Evolutionary conservation across 2,329 filamentous ascomycete species (phyloP).

Genomic region (Bipolaris zeicola): DNA sequence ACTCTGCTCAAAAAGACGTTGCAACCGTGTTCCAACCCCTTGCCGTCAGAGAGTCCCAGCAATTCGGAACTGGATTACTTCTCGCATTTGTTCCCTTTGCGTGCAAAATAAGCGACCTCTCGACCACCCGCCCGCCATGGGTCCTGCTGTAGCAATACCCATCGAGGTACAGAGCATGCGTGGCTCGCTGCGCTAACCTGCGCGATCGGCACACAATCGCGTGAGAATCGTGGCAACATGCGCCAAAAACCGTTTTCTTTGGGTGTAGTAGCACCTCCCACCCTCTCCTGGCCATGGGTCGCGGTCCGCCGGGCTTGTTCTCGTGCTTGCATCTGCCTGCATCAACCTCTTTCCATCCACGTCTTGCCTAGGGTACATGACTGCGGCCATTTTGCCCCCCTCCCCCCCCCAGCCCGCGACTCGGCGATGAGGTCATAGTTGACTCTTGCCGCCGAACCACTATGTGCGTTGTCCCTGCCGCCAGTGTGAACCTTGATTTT

Average conservation of each 20-base stretch:
- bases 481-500: constrained; percentile 4
- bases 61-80: constrained; percentile 1
- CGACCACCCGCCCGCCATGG: too few species aligned
- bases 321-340: too few species aligned
- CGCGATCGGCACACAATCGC: constrained; percentile 8
- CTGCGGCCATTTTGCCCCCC: neutral
- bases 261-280: too few species aligned
- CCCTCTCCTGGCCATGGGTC: neutral
- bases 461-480: constrained; percentile 4
- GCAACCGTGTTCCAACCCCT: constrained; percentile 8
- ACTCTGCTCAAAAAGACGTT: constrained; percentile 12
- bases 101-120: constrained; percentile 3
- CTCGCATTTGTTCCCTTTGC: neutral
- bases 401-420: neutral
- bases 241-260: constrained; percentile 6
- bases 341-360: too few species aligned
- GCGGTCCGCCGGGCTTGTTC: too few species aligned
- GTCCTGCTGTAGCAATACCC: neutral
- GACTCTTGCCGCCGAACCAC: constrained; percentile 4
- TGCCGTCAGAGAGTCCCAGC: constrained; percentile 1
- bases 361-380: too few species aligned
- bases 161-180: neutral
- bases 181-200: constrained; percentile 2
- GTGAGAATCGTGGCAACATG: constrained; percentile 9
- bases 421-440: constrained; percentile 10